Percentiles rank a stretch among this genome's conserved stretches.
Conservation (phyloP, 495 filamentous ascomycete genomes). For the Hapsidospora chrysogenum region DNA sequence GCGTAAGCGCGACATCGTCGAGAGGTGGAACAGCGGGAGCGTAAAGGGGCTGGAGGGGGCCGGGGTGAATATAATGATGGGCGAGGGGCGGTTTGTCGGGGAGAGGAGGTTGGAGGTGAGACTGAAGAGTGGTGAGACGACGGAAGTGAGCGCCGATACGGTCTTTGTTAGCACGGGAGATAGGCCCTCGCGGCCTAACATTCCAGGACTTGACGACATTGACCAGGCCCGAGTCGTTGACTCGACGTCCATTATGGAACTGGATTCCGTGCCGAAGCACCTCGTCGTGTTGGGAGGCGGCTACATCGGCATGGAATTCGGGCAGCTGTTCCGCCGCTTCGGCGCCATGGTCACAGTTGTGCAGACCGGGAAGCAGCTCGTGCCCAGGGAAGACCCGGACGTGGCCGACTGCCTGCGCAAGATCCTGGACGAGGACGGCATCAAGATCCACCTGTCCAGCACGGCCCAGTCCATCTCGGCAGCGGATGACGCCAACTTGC, state of each 20-base stretch:
- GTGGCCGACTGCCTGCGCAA: constrained; percentile 15
- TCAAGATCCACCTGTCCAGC: constrained; percentile 17
- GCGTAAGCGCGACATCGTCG: constrained; percentile 35
- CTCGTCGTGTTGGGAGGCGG: constrained; percentile 32
- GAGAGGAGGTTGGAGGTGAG: constrained; percentile 15
- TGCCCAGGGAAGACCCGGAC: constrained; percentile 25
- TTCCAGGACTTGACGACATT: constrained; percentile 18
- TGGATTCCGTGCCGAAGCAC: constrained; percentile 26
- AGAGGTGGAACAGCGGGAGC: constrained; percentile 25
- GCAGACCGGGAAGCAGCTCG: constrained; percentile 21
- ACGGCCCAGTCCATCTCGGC: constrained; percentile 5
- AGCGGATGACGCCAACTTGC: constrained; percentile 2
- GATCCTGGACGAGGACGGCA: constrained; percentile 24
- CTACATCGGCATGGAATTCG: constrained; percentile 33
- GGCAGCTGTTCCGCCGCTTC: constrained; percentile 29
- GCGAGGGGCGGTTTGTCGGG: constrained; percentile 22
- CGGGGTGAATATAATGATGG: constrained; percentile 28
- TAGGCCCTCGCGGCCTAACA: constrained; percentile 16
- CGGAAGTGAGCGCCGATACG: constrained; percentile 14
- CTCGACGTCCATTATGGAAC: constrained; percentile 28
- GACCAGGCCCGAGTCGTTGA: constrained; percentile 18
- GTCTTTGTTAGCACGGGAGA: constrained; percentile 31
- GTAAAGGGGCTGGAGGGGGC: constrained; percentile 18
- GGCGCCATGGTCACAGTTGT: constrained; percentile 28
- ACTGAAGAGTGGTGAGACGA: constrained; percentile 10